Conservation (phyloP, 2,329 filamentous ascomycete species). For the Pseudogymnoascus sp. region DNA sequence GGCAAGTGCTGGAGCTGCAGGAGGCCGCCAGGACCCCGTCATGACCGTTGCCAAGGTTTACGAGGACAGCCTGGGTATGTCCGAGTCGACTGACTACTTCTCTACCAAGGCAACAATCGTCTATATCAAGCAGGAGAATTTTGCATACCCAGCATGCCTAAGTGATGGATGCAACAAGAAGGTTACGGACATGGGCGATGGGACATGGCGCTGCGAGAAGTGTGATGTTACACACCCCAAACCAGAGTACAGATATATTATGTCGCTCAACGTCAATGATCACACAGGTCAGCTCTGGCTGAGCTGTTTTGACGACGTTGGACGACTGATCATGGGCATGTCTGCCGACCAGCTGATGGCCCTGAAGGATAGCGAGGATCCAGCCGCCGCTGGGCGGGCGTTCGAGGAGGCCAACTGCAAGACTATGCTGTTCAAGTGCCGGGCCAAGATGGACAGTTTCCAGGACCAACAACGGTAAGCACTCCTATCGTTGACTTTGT, state of each 20-base stretch:
- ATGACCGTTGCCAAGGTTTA: slow-evolving; percentile 76
- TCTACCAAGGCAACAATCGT: slow-evolving; percentile 79
- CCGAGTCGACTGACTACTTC: slow-evolving; percentile 70
- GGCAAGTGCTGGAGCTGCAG: slow-evolving; percentile 47
- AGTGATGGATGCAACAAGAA: slow-evolving; percentile 86
- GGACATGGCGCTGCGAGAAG: slow-evolving; percentile 87
- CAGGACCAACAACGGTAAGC: slow-evolving; percentile 77
- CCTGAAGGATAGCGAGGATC: slow-evolving; percentile 64
- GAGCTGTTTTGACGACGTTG: slow-evolving; percentile 85
- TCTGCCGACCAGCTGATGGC: slow-evolving; percentile 73
- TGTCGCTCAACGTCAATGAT: slow-evolving; percentile 80
- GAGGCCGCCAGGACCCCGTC: slow-evolving; percentile 56
- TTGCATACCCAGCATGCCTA: slow-evolving; percentile 81
- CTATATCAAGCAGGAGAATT: slow-evolving; percentile 79
- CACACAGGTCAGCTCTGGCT: slow-evolving; percentile 91
- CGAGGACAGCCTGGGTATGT: slow-evolving; percentile 78
- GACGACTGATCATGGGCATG: slow-evolving; percentile 64
- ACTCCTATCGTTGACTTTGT: slow-evolving; percentile 11
- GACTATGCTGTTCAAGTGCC: slow-evolving; percentile 72
- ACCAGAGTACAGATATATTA: slow-evolving; percentile 83
- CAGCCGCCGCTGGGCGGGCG: slow-evolving; percentile 46
- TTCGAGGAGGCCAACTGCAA: slow-evolving; percentile 79
- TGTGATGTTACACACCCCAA: slow-evolving; percentile 66
- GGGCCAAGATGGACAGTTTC: slow-evolving; percentile 86
- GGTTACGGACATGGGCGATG: slow-evolving; percentile 67